Evolutionary conservation across 2,329 filamentous ascomycete genomes (phyloP).

Genomic region (Helicocarpus griseus): DNA sequence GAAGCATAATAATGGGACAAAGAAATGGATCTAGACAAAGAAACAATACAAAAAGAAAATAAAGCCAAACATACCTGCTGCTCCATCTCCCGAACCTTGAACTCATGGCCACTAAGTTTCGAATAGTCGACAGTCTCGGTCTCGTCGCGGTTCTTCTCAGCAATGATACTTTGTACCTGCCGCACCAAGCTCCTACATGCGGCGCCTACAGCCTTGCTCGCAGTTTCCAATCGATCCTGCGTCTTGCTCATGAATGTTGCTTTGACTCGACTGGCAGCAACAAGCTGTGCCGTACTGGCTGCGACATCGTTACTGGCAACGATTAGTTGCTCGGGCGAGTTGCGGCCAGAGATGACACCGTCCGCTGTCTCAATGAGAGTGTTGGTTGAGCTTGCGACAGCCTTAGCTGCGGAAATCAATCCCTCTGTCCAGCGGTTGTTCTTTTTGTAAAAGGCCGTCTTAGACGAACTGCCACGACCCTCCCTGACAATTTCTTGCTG

Average conservation of each 20-base stretch:
- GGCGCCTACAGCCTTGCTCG: conserved; percentile 82
- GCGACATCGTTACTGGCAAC: conserved; percentile 96
- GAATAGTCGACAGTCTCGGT: conserved; percentile 74
- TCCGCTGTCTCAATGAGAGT: conserved; percentile 96
- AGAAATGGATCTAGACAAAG: background rate
- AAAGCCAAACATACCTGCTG: conserved; percentile 65
- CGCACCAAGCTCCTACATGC: conserved; percentile 81
- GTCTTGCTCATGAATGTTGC: conserved; percentile 97
- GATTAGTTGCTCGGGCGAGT: conserved; percentile 92
- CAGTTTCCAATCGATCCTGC: conserved; percentile 81
- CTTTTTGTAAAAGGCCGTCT: conserved; percentile 98
- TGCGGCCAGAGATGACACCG: conserved; percentile 82
- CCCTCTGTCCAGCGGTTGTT: conserved; percentile 99
- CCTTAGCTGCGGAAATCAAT: conserved; percentile 92
- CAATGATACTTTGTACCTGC: conserved; percentile 91
- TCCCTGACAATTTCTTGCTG: conserved; percentile 96
- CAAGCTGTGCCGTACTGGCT: conserved; percentile 89
- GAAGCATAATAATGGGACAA: conserved; percentile 1
- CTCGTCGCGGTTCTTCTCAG: conserved; percentile 70
- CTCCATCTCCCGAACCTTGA: conserved; percentile 98
- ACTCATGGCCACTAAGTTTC: conserved; percentile 84
- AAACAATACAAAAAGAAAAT: conserved; percentile 2
- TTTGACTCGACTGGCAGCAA: conserved; percentile 92
- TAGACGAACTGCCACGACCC: conserved; percentile 75
- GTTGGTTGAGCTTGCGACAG: conserved; percentile 87